Evolutionary conservation across 2,329 filamentous ascomycete genomes (phyloP), one percentile per base, ranked within the genome.

Genomic region (Hymenoscyphus albidus): DNA sequence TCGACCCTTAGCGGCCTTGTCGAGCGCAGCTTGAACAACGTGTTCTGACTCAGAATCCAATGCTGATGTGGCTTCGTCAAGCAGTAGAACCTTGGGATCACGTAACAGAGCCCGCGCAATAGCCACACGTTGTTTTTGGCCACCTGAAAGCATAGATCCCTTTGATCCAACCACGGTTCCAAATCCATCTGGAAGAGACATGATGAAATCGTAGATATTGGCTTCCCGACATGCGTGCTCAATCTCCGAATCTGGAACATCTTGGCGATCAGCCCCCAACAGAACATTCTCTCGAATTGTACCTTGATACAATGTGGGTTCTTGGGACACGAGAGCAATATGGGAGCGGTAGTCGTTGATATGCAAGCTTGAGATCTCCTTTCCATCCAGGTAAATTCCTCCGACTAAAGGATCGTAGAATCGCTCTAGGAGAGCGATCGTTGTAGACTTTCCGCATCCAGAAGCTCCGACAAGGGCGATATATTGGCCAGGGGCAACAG

Each of bases 271-370:
- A 48, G 87, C 86, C 12, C 93, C 92, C 1, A 98, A 84, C 5
- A 96, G 78, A 67, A 98, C 92, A 75, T 98, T 98, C 40, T 98
- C 93, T 69, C 84, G 86, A 72, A 99, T 92, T 0, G 90, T 93
- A 55, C 94, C 95, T 76, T 96, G 93, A 78, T 97, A 99, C 0
- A 99, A 80, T 0, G 94, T 97, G 0, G 95, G 94, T 76, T 98
- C 95, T 75, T 98, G 95, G 40, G 90, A 93, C 14, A 99, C 94
- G 10, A 99, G 88, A 0, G 94, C 90, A 68, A 98, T 85, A 76
- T 88, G 86, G 18, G 84, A 88, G 61, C 95, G 89, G 79, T 97
- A 97, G 63, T 93, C 87, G 77, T 91, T 93, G 73, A 97, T 82
- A 72, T 96, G 94, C 59, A 97, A 81, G 12, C 82, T 83, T 65